Base-by-base conservation (phyloP, 352 stramenopile genomes). In the Globisporangium spinosum region DNA sequence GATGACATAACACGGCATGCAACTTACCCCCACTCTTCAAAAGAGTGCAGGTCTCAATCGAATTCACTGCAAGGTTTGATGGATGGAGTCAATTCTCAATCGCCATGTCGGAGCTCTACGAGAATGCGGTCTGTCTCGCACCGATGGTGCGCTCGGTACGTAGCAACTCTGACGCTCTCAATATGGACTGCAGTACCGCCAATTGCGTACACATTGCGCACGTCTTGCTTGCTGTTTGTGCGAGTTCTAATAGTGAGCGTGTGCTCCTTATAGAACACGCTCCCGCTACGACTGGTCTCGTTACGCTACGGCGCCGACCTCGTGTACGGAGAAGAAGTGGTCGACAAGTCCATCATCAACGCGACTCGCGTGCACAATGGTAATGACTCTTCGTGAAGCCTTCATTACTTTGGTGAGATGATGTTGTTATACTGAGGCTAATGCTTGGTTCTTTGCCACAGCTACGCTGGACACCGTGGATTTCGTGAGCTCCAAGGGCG, bases 291-390 rank as follows among this genome's bases (percentile, higher is more conserved):
- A 17, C 80, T 94, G 20, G 71, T 98, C 17, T 96, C 94, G 59
- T 74, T 98, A 60, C 78, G 83, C 2, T 98, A 98, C 70, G 95
- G 95, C 53, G 94, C 94, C 5, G 86, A 98, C 57, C 74, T 98
- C 27, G 89, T 97, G 0, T 98, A 98, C 72, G 88, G 89, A 27
- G 96, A 99, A 80, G 96, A 99, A 77, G 90, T 98, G 59, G 89
- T 99, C 61, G 96, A 98, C 82, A 92, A 97, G 72, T 89, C 89
- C 59, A 93, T 98, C 53, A 84, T 90, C 12, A 75, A 82, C 3
- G 87, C 89, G 8, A 89, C 87, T 40, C 89, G 94, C 25, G 74
- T 95, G 0, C 70, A 83, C n/a, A 98, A 98, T 64, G 73, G 82
- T 78, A 67, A 23, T 65, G 55, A 51, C 2, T 8, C 29, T 32